These are phyloP conservation scores for Paramyrothecium sp. DNA, from an alignment of 2,329 filamentous ascomycete species.

Conservation along the genomic window DNA sequence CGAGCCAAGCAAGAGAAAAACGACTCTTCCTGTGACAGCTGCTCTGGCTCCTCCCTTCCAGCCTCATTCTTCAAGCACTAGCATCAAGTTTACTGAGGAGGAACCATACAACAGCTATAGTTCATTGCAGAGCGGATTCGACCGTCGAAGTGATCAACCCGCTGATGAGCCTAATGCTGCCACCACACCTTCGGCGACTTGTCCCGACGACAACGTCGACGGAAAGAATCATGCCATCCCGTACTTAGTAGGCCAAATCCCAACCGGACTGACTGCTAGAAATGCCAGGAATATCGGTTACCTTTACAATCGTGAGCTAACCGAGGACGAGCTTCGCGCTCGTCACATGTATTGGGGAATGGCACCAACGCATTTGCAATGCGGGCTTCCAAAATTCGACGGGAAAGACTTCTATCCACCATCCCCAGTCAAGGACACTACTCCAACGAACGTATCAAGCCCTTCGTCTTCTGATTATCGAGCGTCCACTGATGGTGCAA, in stretches of 20 bases:
- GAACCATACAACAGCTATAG: constrained; percentile 4
- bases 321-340: constrained; percentile 56
- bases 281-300: constrained; percentile 46
- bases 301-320: constrained; percentile 55
- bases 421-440: constrained; percentile 45
- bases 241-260: constrained; percentile 55
- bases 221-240: constrained; percentile 26
- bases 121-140: constrained; percentile 11
- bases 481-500: neutral
- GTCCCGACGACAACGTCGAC: neutral
- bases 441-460: constrained; percentile 6
- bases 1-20: constrained; percentile 29
- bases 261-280: constrained; percentile 39
- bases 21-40: constrained; percentile 41
- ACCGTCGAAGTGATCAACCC: constrained; percentile 1
- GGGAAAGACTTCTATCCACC: constrained; percentile 63
- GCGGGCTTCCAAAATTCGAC: constrained; percentile 61
- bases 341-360: constrained; percentile 62
- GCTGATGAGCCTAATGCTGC: constrained; percentile 3
- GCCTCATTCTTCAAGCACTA: constrained; percentile 29
- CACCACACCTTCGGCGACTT: neutral
- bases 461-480: neutral
- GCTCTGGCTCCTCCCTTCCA: constrained; percentile 50
- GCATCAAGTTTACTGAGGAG: neutral
- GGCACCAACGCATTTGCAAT: constrained; percentile 46